phyloP scores from a whole-genome alignment of 805 yeast genomes.

The Ogataea ramenticola region DNA sequence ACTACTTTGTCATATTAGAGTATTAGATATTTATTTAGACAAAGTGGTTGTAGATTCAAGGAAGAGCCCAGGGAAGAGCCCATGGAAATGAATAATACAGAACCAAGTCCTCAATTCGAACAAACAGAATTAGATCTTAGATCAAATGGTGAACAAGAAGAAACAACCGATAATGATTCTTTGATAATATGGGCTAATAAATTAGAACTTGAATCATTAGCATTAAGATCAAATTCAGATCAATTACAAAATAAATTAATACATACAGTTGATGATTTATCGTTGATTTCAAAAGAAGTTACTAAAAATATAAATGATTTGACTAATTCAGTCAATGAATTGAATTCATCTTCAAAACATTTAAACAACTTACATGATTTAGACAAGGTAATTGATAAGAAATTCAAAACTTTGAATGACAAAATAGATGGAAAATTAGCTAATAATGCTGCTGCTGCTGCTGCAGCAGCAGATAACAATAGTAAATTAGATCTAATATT shows the following conservation, averaged over 20 bases:
- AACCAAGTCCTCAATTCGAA: too few species aligned
- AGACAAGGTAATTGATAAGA: slow-evolving; percentile 4
- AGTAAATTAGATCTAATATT: slow-evolving; percentile 5
- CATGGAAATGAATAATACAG: too few species aligned
- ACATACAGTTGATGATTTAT: neutral
- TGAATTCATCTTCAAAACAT: slow-evolving; percentile 4
- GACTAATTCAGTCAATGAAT: slow-evolving; percentile 4
- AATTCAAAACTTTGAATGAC: slow-evolving; percentile 2
- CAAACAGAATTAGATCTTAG: too few species aligned
- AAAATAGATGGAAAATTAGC: too few species aligned
- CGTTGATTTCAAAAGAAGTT: slow-evolving; percentile 5
- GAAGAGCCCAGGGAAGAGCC: too few species aligned
- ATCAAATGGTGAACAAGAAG: slow-evolving; percentile 10
- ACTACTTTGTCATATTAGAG: too few species aligned
- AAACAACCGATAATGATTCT: slow-evolving; percentile 18
- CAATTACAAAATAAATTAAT: slow-evolving; percentile 7
- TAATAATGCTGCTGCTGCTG: too few species aligned
- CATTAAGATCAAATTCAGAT: slow-evolving; percentile 27
- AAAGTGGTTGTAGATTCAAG: too few species aligned
- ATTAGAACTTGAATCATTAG: slow-evolving; percentile 41
- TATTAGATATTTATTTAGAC: too few species aligned
- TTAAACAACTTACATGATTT: slow-evolving; percentile 1
- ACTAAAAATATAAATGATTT: slow-evolving; percentile 4
- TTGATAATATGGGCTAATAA: slow-evolving; percentile 41
- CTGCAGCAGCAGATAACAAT: too few species aligned